phyloP scores from a whole-genome alignment of 1,284 basidiomycete genomes.

The Hortiboletus rubellus region DNA sequence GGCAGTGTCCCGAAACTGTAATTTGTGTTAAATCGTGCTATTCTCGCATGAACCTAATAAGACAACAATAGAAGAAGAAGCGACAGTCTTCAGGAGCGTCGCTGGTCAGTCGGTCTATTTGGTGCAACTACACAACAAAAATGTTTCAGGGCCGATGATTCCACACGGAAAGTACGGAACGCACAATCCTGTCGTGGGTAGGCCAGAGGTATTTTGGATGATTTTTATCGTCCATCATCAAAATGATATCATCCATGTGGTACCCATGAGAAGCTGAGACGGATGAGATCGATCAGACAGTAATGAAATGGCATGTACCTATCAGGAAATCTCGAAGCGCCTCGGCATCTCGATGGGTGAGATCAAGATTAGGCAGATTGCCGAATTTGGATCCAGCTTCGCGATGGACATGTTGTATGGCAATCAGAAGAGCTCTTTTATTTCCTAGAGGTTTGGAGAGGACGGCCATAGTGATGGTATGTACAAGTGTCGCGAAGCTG shows the following conservation, averaged over 20 bases:
- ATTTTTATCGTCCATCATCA: slow-evolving; percentile 32
- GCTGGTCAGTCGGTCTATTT: slow-evolving; percentile 32
- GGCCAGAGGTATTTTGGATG: slow-evolving; percentile 23
- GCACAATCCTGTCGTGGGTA: slow-evolving; percentile 32
- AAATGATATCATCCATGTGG: slow-evolving; percentile 26
- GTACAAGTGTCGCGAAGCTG: no score
- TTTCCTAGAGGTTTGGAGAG: background rate
- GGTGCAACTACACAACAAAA: slow-evolving; percentile 10
- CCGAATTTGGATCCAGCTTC: background rate
- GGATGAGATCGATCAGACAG: slow-evolving; percentile 3
- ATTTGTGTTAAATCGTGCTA: background rate
- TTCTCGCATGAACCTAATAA: background rate
- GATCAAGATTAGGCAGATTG: slow-evolving; percentile 14
- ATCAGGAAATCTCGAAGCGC: slow-evolving; percentile 17
- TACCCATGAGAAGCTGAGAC: slow-evolving; percentile 27
- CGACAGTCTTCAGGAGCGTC: slow-evolving; percentile 32
- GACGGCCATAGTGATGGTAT: background rate
- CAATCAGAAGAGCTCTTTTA: slow-evolving; percentile 29
- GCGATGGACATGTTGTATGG: slow-evolving; percentile 14
- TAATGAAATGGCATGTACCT: slow-evolving; percentile 3
- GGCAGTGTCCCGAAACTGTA: slow-evolving; percentile 37
- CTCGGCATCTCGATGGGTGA: slow-evolving; percentile 24
- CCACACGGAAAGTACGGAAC: background rate
- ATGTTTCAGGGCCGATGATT: background rate
- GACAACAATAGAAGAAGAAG: slow-evolving; percentile 43